Evolutionary conservation across 805 yeast species (phyloP).

Genomic region (Lachancea cidri): DNA sequence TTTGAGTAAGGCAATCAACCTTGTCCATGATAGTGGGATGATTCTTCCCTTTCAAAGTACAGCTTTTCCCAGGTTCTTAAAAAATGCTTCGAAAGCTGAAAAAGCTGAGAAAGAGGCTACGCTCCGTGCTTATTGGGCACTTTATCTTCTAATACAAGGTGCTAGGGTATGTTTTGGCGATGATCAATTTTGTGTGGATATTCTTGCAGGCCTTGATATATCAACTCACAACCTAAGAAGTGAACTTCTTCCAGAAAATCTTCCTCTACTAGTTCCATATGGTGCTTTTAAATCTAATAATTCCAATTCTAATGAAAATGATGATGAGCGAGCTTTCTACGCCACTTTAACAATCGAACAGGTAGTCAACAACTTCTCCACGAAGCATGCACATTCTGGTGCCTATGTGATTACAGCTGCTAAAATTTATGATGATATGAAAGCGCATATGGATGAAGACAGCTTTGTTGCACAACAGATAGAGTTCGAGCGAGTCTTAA

Average conservation of each 20-base stretch:
- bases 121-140: background rate
- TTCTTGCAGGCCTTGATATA: background rate
- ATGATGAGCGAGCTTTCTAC: background rate
- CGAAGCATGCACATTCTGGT: background rate
- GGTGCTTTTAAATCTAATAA: background rate
- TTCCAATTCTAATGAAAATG: background rate
- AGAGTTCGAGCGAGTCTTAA: background rate
- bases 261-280: background rate
- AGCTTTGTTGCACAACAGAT: background rate
- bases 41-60: background rate
- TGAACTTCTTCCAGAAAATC: background rate
- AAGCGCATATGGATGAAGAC: background rate
- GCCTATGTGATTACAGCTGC: background rate
- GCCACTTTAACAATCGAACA: background rate
- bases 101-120: background rate
- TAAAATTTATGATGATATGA: background rate
- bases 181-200: background rate
- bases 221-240: background rate
- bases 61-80: background rate
- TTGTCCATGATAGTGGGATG: slow-evolving; percentile 1
- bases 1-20: background rate
- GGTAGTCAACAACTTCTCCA: background rate
- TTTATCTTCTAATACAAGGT: background rate
- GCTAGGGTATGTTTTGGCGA: background rate
- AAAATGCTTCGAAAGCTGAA: background rate